These are phyloP conservation scores for Ogataea pignaliae DNA, from an alignment of 805 yeast species.

Conservation along the genomic window DNA sequence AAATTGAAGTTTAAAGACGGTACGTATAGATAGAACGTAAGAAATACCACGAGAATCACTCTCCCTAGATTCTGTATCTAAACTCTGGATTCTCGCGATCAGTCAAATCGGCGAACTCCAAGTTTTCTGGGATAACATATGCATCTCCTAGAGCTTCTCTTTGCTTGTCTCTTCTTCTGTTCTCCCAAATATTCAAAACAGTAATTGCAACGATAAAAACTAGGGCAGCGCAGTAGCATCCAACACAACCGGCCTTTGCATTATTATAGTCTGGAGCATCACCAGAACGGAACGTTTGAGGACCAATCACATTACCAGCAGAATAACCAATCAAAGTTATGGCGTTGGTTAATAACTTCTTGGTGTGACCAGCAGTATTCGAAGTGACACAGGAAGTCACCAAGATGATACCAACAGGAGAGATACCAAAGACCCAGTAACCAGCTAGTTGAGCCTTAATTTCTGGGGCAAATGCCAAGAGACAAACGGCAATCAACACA, in stretches of 20 bases:
- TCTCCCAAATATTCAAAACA: conserved; percentile 26
- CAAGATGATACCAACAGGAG: conserved; percentile 26
- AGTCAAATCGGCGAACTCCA: conserved; percentile 41
- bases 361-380: conserved; percentile 54
- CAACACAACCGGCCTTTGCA: conserved; percentile 50
- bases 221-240: conserved; percentile 29
- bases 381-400: conserved; percentile 22
- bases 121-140: conserved; percentile 14
- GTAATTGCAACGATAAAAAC: conserved; percentile 8
- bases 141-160: conserved; percentile 8
- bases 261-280: conserved; percentile 56
- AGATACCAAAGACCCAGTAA: conserved; percentile 22
- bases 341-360: conserved; percentile 52
- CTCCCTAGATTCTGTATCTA: conserved; percentile 35
- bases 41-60: background rate
- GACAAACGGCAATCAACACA: conserved; percentile 23
- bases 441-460: conserved; percentile 24
- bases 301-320: conserved; percentile 63
- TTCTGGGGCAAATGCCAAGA: conserved; percentile 24
- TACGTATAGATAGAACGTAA: no score
- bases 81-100: conserved; percentile 49
- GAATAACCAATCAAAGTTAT: conserved; percentile 57
- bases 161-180: conserved; percentile 38
- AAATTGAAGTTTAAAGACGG: no score
- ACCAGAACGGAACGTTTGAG: conserved; percentile 55